Percentiles rank a stretch among this genome's conserved stretches.
These are phyloP conservation scores for Kodamaea restingae DNA, from an alignment of 805 yeast genomes.

Conservation along the genomic window DNA sequence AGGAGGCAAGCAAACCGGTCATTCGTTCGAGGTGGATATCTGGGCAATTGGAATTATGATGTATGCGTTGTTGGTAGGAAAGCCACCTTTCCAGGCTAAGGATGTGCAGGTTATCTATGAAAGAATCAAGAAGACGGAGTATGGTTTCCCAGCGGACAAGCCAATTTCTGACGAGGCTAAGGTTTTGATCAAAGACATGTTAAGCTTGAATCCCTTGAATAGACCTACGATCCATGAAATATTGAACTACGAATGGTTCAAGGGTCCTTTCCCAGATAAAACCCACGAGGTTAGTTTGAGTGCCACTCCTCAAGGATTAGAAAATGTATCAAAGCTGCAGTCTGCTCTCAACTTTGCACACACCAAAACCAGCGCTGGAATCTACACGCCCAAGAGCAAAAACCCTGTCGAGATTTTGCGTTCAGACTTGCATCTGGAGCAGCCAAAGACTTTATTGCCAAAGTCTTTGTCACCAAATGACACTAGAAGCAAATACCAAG, in stretches of 20 bases:
- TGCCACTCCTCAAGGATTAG: conserved; percentile 55
- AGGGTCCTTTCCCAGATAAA: conserved; percentile 74
- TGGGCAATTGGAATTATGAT: conserved; percentile 98
- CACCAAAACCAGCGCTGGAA: conserved; percentile 63
- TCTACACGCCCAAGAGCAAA: conserved; percentile 47
- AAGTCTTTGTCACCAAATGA: conserved; percentile 90
- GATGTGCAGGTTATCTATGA: conserved; percentile 91
- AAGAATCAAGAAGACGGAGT: conserved; percentile 80
- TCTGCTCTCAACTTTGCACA: conserved; percentile 64
- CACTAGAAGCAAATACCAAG: conserved; percentile 82
- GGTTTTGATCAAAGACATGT: conserved; percentile 63
- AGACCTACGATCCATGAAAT: conserved; percentile 82
- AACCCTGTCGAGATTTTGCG: conserved; percentile 68
- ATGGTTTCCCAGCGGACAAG: conserved; percentile 67
- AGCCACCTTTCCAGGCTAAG: conserved; percentile 96
- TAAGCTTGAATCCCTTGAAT: conserved; percentile 70
- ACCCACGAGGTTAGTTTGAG: conserved; percentile 61
- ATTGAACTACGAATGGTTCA: conserved; percentile 81
- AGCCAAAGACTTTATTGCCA: conserved; percentile 69
- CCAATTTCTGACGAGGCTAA: conserved; percentile 71
- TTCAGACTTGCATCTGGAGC: conserved; percentile 66
- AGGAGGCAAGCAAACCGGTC: conserved; percentile 83
- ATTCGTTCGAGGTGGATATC: conserved; percentile 89
- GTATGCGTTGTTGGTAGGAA: conserved; percentile 87
- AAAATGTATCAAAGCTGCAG: conserved; percentile 52